Conservation (phyloP, 2,329 filamentous ascomycete species). For the Talaromyces marneffei region DNA sequence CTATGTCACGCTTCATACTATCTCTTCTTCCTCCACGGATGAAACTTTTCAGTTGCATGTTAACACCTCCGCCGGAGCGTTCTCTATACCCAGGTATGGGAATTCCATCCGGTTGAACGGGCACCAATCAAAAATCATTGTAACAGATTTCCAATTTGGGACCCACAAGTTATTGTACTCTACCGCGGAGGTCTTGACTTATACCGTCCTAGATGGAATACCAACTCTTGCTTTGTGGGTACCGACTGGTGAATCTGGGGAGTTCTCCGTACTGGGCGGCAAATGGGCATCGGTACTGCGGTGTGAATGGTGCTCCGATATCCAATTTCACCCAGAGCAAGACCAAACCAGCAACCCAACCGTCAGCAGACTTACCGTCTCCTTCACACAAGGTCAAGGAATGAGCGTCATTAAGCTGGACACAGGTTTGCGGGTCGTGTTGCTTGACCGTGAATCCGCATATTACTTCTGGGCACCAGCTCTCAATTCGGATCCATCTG, state of each 20-base stretch:
- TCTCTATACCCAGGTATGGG: slow-evolving; percentile 38
- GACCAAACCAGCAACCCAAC: slow-evolving; percentile 23
- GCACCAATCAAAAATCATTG: slow-evolving; percentile 41
- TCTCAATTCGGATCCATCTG: slow-evolving; percentile 44
- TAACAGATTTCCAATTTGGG: slow-evolving; percentile 44
- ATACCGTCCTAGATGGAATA: slow-evolving; percentile 54
- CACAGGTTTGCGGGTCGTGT: slow-evolving; percentile 46
- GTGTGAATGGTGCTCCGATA: slow-evolving; percentile 37
- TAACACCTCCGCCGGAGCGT: slow-evolving; percentile 31
- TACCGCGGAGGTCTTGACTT: slow-evolving; percentile 41
- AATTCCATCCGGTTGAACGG: slow-evolving; percentile 34
- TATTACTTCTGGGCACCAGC: slow-evolving; percentile 55
- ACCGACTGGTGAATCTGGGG: slow-evolving; percentile 34
- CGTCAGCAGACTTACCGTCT: slow-evolving; percentile 32
- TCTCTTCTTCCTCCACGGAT: slow-evolving; percentile 53
- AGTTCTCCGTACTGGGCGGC: slow-evolving; percentile 31
- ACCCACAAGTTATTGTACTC: slow-evolving; percentile 42
- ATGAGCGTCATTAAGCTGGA: slow-evolving; percentile 44
- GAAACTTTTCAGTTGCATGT: slow-evolving; percentile 60
- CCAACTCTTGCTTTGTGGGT: slow-evolving; percentile 44
- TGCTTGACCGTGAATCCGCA: slow-evolving; percentile 51
- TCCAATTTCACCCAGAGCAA: slow-evolving; percentile 38
- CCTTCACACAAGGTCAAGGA: slow-evolving; percentile 47
- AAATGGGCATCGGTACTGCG: slow-evolving; percentile 31
- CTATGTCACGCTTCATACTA: slow-evolving; percentile 61